phyloP scores from a whole-genome alignment of 2,329 filamentous ascomycete genomes.

The Metarhizium guizhouense region DNA sequence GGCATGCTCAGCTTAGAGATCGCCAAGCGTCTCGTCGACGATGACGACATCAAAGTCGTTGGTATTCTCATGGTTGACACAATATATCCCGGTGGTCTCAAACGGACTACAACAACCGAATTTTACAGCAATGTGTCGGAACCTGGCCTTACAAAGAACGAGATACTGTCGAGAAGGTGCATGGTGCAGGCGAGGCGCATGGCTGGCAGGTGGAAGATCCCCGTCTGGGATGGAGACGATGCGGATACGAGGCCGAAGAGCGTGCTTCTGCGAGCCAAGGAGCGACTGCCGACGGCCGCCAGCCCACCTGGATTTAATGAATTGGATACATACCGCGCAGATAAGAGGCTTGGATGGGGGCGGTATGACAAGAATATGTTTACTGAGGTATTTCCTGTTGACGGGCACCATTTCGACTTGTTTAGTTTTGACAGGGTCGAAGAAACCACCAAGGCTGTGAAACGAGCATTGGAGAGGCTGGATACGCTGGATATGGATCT shows the following conservation, averaged over 20 bases:
- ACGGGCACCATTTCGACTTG: slow-evolving; percentile 43
- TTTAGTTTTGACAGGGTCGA: slow-evolving; percentile 25
- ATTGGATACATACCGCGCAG: slow-evolving; percentile 35
- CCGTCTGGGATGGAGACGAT: slow-evolving; percentile 23
- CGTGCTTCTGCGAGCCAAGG: slow-evolving; percentile 36
- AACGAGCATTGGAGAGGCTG: slow-evolving; percentile 7
- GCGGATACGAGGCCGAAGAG: slow-evolving; percentile 26
- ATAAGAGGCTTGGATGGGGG: slow-evolving; percentile 39
- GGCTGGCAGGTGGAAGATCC: slow-evolving; percentile 31
- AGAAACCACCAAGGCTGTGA: slow-evolving; percentile 18
- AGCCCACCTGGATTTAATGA: slow-evolving; percentile 13
- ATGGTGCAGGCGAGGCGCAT: slow-evolving; percentile 34
- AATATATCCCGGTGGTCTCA: slow-evolving; percentile 25
- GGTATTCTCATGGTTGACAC: slow-evolving; percentile 47
- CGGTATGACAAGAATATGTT: slow-evolving; percentile 36
- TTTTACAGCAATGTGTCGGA: slow-evolving; percentile 12
- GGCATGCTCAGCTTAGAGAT: slow-evolving; percentile 43
- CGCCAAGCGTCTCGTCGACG: slow-evolving; percentile 30
- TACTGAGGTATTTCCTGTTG: slow-evolving; percentile 34
- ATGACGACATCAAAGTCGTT: slow-evolving; percentile 28
- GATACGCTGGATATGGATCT: neutral
- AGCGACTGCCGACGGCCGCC: slow-evolving; percentile 26
- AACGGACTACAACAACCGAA: neutral
- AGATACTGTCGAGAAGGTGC: slow-evolving; percentile 25
- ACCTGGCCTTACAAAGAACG: slow-evolving; percentile 25